Evolutionary conservation across 2,329 filamentous ascomycete species (phyloP).

Genomic region (Venturiaceae sp.): DNA sequence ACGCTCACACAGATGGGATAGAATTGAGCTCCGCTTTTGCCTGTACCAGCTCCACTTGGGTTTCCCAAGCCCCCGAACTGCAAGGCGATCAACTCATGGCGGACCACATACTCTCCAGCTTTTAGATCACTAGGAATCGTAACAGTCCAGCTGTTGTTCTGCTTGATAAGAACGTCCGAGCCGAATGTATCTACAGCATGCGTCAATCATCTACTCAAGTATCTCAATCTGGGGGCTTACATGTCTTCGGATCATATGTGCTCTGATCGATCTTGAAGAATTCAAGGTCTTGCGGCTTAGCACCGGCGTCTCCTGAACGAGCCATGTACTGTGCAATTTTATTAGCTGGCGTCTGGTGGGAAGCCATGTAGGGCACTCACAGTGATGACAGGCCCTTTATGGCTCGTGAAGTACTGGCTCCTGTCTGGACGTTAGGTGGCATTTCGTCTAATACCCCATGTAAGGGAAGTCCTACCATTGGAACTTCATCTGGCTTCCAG

Average conservation of each 20-base stretch:
- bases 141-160: slow-evolving; percentile 38
- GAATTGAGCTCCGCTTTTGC: not conserved
- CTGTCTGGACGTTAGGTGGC: too few species aligned
- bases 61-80: slow-evolving; percentile 18
- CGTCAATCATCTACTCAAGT: too few species aligned
- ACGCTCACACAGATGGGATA: not conserved
- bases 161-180: slow-evolving; percentile 24
- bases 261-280: slow-evolving; percentile 2
- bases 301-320: not conserved
- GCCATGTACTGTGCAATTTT: not conserved
- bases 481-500: too few species aligned
- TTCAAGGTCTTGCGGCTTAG: not conserved
- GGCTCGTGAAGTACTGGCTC: not conserved
- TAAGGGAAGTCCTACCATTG: too few species aligned
- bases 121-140: slow-evolving; percentile 33
- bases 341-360: not conserved
- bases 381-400: not conserved
- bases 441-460: too few species aligned
- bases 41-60: not conserved
- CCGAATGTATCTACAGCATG: slow-evolving; percentile 22
- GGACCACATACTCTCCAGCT: slow-evolving; percentile 43
- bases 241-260: not conserved
- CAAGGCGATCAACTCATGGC: slow-evolving; percentile 43
- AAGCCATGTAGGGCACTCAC: not conserved
- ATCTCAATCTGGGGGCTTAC: too few species aligned